Evolutionary conservation across 768 basidiomycete species (phyloP).

Genomic region (Amanita brunnescens): DNA sequence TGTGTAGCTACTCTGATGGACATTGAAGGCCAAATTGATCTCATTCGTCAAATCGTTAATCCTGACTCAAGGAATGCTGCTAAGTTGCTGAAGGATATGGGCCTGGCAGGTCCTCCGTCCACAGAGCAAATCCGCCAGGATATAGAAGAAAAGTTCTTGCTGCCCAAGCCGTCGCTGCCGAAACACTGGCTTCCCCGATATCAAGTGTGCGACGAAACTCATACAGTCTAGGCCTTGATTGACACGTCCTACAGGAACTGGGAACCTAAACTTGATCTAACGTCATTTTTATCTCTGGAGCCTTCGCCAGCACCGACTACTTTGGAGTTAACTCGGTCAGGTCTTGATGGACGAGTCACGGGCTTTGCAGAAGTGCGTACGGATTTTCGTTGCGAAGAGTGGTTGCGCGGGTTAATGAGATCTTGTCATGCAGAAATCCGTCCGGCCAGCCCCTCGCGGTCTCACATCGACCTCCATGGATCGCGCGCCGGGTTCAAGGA

Average conservation of each 20-base stretch:
- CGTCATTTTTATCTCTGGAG: slow-evolving; percentile 52
- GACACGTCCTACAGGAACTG: slow-evolving; percentile 48
- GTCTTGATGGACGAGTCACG: slow-evolving; percentile 70
- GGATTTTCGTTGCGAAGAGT: neutral
- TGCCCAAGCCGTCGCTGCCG: slow-evolving; percentile 59
- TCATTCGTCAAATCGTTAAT: slow-evolving; percentile 40
- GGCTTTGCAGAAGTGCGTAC: slow-evolving; percentile 69
- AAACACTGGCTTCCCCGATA: slow-evolving; percentile 70
- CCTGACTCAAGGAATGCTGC: slow-evolving; percentile 32
- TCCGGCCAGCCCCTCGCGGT: slow-evolving; percentile 51
- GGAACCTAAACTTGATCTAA: slow-evolving; percentile 51
- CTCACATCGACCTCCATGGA: slow-evolving; percentile 80
- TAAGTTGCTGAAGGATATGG: slow-evolving; percentile 43
- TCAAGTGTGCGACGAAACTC: slow-evolving; percentile 57
- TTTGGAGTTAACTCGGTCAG: slow-evolving; percentile 65
- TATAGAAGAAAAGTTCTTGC: slow-evolving; percentile 68
- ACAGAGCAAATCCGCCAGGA: slow-evolving; percentile 51
- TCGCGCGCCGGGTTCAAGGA: slow-evolving; percentile 71
- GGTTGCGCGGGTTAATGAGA: slow-evolving; percentile 3
- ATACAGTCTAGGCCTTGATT: slow-evolving; percentile 6
- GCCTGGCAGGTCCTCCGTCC: slow-evolving; percentile 48
- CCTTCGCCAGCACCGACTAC: slow-evolving; percentile 72
- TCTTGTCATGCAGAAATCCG: slow-evolving; percentile 34
- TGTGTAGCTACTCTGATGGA: slow-evolving; percentile 20
- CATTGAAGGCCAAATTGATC: slow-evolving; percentile 18